Percentiles rank a stretch among this genome's conserved stretches.
These are phyloP conservation scores for Ustilago trichophora DNA, from an alignment of 1,284 basidiomycete species.

Conservation along the genomic window DNA sequence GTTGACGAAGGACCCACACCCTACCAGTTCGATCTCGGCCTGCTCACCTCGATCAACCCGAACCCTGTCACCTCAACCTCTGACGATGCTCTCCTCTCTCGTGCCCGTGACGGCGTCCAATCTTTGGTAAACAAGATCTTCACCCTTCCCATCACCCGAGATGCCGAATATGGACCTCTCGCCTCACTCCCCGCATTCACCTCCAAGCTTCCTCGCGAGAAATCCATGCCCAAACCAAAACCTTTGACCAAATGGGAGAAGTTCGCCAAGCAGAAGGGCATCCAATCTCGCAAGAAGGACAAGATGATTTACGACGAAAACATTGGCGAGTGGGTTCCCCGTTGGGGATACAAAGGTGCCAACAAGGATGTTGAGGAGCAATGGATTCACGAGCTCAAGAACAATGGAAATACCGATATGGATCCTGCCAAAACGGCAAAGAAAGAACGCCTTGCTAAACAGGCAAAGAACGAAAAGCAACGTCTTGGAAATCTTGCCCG, in stretches of 20 bases:
- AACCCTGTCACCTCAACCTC: slow-evolving; percentile 83
- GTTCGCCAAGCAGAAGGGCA: slow-evolving; percentile 94
- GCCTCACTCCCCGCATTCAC: slow-evolving; percentile 76
- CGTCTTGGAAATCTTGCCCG: slow-evolving; percentile 80
- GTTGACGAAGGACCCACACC: slow-evolving; percentile 76
- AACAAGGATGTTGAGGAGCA: slow-evolving; percentile 88
- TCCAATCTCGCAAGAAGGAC: slow-evolving; percentile 77
- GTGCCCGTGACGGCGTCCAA: slow-evolving; percentile 87
- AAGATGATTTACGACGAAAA: slow-evolving; percentile 94
- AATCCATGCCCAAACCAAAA: slow-evolving; percentile 91
- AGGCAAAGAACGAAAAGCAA: slow-evolving; percentile 86
- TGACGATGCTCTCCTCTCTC: slow-evolving; percentile 80
- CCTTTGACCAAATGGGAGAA: slow-evolving; percentile 95
- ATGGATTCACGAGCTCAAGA: slow-evolving; percentile 91
- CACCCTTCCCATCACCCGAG: slow-evolving; percentile 77
- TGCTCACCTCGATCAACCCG: slow-evolving; percentile 84
- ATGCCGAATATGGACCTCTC: slow-evolving; percentile 82
- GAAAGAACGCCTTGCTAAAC: slow-evolving; percentile 79
- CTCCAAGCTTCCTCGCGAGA: slow-evolving; percentile 84
- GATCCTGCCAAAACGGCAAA: slow-evolving; percentile 82
- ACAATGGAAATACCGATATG: slow-evolving; percentile 76
- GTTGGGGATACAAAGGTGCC: slow-evolving; percentile 83
- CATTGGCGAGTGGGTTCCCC: slow-evolving; percentile 87
- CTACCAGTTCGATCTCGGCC: slow-evolving; percentile 82
- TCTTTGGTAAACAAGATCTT: slow-evolving; percentile 82